Base-by-base conservation (phyloP, 495 filamentous ascomycete species). In the Penicillium coprophilum region DNA sequence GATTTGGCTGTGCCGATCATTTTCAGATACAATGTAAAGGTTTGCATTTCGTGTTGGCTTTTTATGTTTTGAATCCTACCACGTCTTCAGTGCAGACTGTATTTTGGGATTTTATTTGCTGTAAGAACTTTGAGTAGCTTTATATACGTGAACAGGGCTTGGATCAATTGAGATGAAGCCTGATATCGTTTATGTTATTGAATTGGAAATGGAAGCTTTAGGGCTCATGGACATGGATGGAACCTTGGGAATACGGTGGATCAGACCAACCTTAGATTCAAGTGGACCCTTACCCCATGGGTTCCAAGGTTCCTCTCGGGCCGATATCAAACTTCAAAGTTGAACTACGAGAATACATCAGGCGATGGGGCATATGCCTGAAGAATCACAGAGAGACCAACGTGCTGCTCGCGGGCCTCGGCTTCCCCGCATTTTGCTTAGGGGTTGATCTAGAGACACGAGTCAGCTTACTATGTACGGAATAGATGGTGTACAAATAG, bases 391-490 rank as follows among this genome's bases (percentile, higher is more conserved):
- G 44, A 11, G 9, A 34, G 2, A 52, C 55, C 39, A 52, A 57
- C 43, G 45, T 23, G 55, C 57, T 52, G 59, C 50, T 48, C 38
- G 54, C 56, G 62, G 59, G 59, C 65, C 65, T 65, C 62, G 65
- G 65, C 57, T 65, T 59, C 65, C 62, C 65, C 61, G 64, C 64
- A 64, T 38, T 38, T n/a, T 54, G 36, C 34, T 59, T 50, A 46
- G 19, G 34, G 45, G 36, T 44, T 43, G 9, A 36, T 30, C 58
- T n/a, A 15, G 15, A 7, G 32, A 20, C 20, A 58, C 24, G 32
- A 45, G 31, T 54, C 51, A 46, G 51, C 30, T 36, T 34, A 43
- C 30, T 8, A 11, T 17, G 27, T 15, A 17, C n/a, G n/a, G n/a
- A 6, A 9, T 17, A 23, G 11, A 21, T 13, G 21, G 31, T 34